Percentiles rank a stretch among this genome's conserved stretches.
Evolutionary conservation across 108 stramenopile genomes (phyloP).

Genomic region (Pinguiococcus pyrenoidosus): DNA sequence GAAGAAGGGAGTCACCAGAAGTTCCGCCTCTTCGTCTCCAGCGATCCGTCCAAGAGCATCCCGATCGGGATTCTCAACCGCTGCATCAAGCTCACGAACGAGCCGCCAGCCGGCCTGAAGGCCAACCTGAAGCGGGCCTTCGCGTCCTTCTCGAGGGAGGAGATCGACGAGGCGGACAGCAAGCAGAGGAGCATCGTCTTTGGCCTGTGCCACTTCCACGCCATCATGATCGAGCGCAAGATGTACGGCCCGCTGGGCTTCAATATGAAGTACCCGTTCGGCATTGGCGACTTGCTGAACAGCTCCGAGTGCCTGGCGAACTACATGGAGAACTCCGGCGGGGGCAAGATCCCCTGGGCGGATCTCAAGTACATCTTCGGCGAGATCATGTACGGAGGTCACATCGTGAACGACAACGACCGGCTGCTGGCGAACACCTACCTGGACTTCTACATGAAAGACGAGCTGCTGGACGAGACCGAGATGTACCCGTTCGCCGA

Average conservation of each 20-base stretch:
- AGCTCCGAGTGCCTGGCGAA: constrained; percentile 65
- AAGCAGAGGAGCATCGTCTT: constrained; percentile 75
- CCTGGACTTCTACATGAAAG: constrained; percentile 77
- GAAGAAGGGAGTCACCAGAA: constrained; percentile 57
- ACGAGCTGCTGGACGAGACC: constrained; percentile 75
- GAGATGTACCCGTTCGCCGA: constrained; percentile 74
- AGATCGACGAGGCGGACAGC: constrained; percentile 66
- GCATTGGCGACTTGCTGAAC: constrained; percentile 70
- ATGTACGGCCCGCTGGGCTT: constrained; percentile 79
- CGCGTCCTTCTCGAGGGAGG: constrained; percentile 61
- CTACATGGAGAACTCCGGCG: constrained; percentile 73
- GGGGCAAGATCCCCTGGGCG: constrained; percentile 77
- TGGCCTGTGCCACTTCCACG: constrained; percentile 80
- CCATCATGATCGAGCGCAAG: constrained; percentile 80
- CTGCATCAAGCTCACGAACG: constrained; percentile 82
- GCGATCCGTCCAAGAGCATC: constrained; percentile 59
- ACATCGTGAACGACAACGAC: constrained; percentile 86
- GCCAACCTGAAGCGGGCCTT: constrained; percentile 81
- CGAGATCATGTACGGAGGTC: constrained; percentile 85
- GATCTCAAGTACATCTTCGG: constrained; percentile 81
- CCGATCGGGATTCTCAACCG: constrained; percentile 75
- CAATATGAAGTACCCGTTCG: constrained; percentile 88
- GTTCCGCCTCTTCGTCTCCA: constrained; percentile 69
- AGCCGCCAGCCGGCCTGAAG: constrained; percentile 75
- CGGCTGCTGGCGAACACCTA: constrained; percentile 70